Evolutionary conservation across 208 protist genomes (phyloP).

Genomic region (Naegleria gruberi): DNA sequence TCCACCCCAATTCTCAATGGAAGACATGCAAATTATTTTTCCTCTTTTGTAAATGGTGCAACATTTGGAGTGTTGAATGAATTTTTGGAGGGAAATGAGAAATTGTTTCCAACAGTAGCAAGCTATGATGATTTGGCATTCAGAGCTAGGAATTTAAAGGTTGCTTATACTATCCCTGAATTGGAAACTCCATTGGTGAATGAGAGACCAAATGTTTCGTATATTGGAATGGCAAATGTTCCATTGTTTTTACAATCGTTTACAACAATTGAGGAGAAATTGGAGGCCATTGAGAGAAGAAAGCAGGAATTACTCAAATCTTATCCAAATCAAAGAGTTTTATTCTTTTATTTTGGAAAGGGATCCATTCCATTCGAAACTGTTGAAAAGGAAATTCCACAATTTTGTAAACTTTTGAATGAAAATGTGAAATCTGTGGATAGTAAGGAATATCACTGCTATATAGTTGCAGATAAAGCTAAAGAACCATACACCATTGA

Average conservation of each 20-base stretch:
- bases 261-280: neutral
- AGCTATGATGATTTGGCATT: neutral
- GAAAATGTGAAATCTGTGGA: neutral
- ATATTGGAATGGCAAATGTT: neutral
- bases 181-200: neutral
- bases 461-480: neutral
- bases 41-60: neutral
- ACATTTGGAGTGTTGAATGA: neutral
- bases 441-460: neutral
- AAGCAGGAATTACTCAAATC: no score
- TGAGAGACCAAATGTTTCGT: neutral
- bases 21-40: neutral
- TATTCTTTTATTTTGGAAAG: neutral
- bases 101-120: no score
- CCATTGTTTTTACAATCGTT: neutral
- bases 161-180: neutral
- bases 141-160: neutral
- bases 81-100: neutral
- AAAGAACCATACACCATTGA: neutral
- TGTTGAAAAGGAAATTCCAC: neutral
- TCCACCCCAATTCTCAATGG: neutral
- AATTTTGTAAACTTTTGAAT: neutral
- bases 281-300: no score
- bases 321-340: neutral
- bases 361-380: neutral